Conservation (phyloP, 768 basidiomycete species). For the Boletus rex-veris region DNA sequence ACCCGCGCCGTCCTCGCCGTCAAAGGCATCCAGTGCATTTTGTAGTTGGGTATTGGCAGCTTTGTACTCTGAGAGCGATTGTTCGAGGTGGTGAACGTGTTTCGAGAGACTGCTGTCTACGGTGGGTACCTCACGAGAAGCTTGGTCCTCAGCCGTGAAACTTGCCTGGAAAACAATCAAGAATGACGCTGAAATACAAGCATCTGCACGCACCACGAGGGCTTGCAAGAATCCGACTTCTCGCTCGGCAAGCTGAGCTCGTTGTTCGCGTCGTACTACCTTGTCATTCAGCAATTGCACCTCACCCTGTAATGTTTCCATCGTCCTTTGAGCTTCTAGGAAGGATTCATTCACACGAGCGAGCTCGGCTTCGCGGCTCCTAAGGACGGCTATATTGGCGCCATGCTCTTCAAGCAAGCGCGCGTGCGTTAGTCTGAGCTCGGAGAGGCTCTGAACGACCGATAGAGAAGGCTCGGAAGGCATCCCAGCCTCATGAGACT, state of each 20-base stretch:
- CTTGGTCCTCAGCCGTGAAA: slow-evolving; percentile 55
- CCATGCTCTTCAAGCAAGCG: slow-evolving; percentile 67
- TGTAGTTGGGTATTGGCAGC: slow-evolving; percentile 42
- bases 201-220: slow-evolving; percentile 50
- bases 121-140: slow-evolving; percentile 29
- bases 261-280: slow-evolving; percentile 36
- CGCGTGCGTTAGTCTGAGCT: slow-evolving; percentile 60
- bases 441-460: slow-evolving; percentile 54
- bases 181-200: neutral
- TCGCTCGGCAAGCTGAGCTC: slow-evolving; percentile 45
- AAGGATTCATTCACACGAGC: slow-evolving; percentile 36
- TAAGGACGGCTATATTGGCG: slow-evolving; percentile 49
- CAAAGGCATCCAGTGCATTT: slow-evolving; percentile 45
- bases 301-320: slow-evolving; percentile 35
- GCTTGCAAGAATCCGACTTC: slow-evolving; percentile 68
- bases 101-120: slow-evolving; percentile 35
- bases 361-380: slow-evolving; percentile 52
- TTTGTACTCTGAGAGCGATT: slow-evolving; percentile 55
- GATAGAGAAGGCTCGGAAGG: slow-evolving; percentile 50
- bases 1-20: slow-evolving; percentile 29
- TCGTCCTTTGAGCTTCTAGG: slow-evolving; percentile 34
- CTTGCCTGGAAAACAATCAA: slow-evolving; percentile 44
- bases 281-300: slow-evolving; percentile 39
- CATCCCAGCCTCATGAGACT: slow-evolving; percentile 31
- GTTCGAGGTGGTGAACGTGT: slow-evolving; percentile 53